Base-by-base conservation (phyloP, 1,139 yeast species). In the Suhomyces maxii region DNA sequence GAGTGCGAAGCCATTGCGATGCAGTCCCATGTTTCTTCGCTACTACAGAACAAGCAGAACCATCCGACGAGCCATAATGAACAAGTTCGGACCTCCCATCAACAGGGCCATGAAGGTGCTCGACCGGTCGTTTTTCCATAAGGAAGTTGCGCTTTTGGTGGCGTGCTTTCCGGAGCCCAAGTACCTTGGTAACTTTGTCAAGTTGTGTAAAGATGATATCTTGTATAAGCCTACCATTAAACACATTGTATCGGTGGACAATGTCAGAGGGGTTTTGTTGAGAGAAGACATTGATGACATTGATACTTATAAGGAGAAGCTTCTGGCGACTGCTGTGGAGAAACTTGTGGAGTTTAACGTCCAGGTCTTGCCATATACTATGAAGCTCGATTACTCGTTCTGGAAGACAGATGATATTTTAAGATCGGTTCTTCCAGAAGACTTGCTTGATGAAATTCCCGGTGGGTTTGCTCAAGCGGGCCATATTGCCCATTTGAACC, bases 401-500 rank as follows among this genome's bases (percentile, higher is more conserved):
- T 93, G 98, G 98, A 84, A 82, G 55, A 76, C 91, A 0, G 98
- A 93, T 49, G 97, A 93, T 55, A 86, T 93, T 13, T 71, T 93
- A 40, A 70, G 77, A 40, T 81, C 96, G 0, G 80, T 89, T 2
- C 65, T 93, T 42, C 99, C 99, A 0, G 86, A 82, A 47, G 72
- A 83, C 14, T 68, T 84, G 23, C 68, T 81, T 13, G 84, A 79
- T 38, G 96, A 89, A 47, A 74, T 87, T 6, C 99, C 99, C 0
- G 77, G 93, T 1, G 96, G 98, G 0, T 95, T 88, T 64, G 89
- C 99, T 1, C 83, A 85, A 42, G 96, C 96, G 0, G 99, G 99
- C 0, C 99, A 95, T 67, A 81, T 95, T 45, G 99, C 99, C 0
- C 99, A 95, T 65, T 67, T 95, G 58, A 95, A 95, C 58, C 68